Evolutionary conservation across 495 filamentous ascomycete species (phyloP).

Genomic region (Neurospora tetrasperma): DNA sequence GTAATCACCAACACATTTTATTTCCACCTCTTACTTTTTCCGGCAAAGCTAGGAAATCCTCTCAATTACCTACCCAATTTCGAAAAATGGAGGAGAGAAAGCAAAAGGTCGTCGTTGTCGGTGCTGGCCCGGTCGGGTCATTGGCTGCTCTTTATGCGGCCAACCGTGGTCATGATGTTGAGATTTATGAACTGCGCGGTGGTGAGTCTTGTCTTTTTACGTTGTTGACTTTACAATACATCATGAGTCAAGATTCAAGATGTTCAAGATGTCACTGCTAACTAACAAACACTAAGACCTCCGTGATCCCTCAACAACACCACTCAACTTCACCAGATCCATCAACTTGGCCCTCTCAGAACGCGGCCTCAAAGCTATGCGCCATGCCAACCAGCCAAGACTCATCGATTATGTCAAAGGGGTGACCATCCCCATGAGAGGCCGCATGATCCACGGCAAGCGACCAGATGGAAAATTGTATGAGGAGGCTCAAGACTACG

Average conservation of each 20-base stretch:
- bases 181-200: constrained; percentile 86
- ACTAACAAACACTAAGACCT: constrained; percentile 52
- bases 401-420: constrained; percentile 63
- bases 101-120: constrained; percentile 75
- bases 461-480: constrained; percentile 53
- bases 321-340: constrained; percentile 92
- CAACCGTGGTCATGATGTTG: constrained; percentile 73
- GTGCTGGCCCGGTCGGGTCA: constrained; percentile 87
- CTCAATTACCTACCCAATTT: not conserved
- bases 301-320: constrained; percentile 69
- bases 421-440: constrained; percentile 83
- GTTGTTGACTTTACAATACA: not conserved
- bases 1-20: not conserved
- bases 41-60: not conserved
- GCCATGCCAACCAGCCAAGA: constrained; percentile 47
- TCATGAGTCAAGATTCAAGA: not conserved
- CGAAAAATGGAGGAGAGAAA: constrained; percentile 5
- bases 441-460: constrained; percentile 91
- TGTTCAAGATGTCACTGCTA: not conserved
- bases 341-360: constrained; percentile 95
- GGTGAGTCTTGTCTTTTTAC: constrained; percentile 47
- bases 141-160: constrained; percentile 90
- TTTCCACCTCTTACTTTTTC: not conserved
- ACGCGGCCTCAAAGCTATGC: constrained; percentile 83
- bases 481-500: constrained; percentile 78